Evolutionary conservation across 495 filamentous ascomycete species (phyloP).

Genomic region (Cladorrhinum samala): DNA sequence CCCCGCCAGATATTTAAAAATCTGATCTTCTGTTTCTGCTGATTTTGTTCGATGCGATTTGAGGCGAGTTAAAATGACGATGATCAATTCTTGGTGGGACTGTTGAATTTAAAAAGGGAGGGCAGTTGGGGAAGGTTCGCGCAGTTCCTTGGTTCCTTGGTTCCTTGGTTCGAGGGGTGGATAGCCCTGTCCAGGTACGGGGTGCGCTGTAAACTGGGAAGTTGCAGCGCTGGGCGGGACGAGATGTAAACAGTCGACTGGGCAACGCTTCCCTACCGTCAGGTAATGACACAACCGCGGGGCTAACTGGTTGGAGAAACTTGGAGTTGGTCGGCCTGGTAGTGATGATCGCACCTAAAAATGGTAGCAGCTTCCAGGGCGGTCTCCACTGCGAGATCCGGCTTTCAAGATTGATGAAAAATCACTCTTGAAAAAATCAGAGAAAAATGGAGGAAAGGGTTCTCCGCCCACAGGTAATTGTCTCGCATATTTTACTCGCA

Average conservation of each 20-base stretch:
- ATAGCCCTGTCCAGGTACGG: too few species aligned
- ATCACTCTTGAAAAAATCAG: neutral
- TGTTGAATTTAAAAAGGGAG: neutral
- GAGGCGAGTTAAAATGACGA: neutral
- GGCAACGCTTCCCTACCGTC: conserved; percentile 24
- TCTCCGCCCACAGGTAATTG: too few species aligned
- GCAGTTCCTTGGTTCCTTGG: too few species aligned
- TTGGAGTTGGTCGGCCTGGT: too few species aligned
- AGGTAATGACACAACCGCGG: conserved; percentile 23
- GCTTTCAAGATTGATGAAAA: too few species aligned
- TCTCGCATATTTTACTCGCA: neutral
- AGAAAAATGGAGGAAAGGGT: neutral
- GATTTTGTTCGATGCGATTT: neutral
- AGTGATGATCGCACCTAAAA: too few species aligned
- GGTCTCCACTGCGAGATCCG: too few species aligned
- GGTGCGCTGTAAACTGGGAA: conserved; percentile 4
- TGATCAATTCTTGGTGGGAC: neutral
- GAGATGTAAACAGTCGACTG: conserved; percentile 30
- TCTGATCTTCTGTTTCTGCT: neutral
- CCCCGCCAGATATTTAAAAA: neutral
- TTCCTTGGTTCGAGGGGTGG: too few species aligned
- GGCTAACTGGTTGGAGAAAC: conserved; percentile 10
- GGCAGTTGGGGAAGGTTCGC: too few species aligned
- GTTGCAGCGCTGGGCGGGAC: conserved; percentile 3
- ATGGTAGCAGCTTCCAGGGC: too few species aligned